phyloP scores from a whole-genome alignment of 2,329 filamentous ascomycete species.

The Aspergillus tamarii region DNA sequence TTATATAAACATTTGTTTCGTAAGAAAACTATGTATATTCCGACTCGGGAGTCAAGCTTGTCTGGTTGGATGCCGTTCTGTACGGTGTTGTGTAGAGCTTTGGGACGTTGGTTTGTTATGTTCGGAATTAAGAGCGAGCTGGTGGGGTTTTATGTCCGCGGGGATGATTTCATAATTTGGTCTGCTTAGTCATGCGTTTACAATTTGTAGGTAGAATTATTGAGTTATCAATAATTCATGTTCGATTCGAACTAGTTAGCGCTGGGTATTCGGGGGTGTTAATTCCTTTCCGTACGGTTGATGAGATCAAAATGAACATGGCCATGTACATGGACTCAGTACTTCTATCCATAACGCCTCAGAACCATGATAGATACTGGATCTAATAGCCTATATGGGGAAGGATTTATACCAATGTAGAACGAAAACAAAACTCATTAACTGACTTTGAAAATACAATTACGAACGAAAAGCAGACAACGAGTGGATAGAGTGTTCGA shows the following conservation, averaged over 20 bases:
- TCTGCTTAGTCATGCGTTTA: not conserved
- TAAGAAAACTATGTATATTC: not conserved
- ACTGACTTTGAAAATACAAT: not conserved
- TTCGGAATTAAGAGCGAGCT: constrained; percentile 5
- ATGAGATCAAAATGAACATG: not conserved
- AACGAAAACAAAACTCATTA: not conserved
- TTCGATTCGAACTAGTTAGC: not conserved
- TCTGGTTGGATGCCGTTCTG: not conserved
- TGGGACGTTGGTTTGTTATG: not conserved
- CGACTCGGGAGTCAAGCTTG: not conserved
- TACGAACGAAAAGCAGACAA: not conserved
- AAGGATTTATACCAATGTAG: not conserved
- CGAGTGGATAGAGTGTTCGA: not conserved
- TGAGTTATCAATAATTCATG: not conserved
- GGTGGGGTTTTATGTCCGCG: constrained; percentile 2
- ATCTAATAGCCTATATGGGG: not conserved
- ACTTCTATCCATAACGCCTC: not conserved
- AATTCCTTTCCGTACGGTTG: not conserved
- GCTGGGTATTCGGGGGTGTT: not conserved
- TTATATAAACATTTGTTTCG: not conserved
- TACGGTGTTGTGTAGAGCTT: not conserved
- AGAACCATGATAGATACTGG: not conserved
- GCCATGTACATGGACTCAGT: not conserved
- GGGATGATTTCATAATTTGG: not conserved
- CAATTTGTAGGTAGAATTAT: not conserved